Evolutionary conservation across 805 yeast genomes (phyloP), one percentile per base, ranked within the genome.

Genomic region (Helenozyma baotianmanensis): DNA sequence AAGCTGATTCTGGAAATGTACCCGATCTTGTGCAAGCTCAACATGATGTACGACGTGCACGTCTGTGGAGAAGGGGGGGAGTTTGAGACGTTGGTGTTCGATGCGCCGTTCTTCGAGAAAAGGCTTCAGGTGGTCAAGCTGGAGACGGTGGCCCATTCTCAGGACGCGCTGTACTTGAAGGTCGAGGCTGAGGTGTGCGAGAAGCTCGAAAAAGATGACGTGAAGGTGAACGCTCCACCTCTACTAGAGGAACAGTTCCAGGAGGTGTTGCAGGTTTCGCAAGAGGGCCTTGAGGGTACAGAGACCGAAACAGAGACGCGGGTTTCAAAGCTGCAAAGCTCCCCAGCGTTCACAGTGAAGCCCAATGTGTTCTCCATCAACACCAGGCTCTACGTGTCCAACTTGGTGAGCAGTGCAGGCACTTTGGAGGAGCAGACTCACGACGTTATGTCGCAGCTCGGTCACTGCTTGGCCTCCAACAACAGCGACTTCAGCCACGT

Each of bases 51-150:
- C 58, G 95, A 89, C 2, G 84, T 89, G 10, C 96, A 90, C 55
- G 78, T 92, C 0, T 92, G 98, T 62, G 99, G 99, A 10, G 99
- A 92, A 64, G 99, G 99, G 21, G 99, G 99, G 1, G 99, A 92
- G 57, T 92, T 87, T 57, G 99, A 92, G 56, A 82, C 96, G 0
- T 63, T 90, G 45, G 97, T 90, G 2, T 64, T 92, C 18, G 96
- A 92, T 56, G 86, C 94, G 1, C 95, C 96, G 0, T 80, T 86
- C 39, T 92, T 90, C 61, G 62, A 60, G 21, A 64, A 72, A 28
- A 61, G 54, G 32, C 54, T 81, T 27, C 61, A 58, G 7, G 57
- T 82, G 12, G 54, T 46, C 1, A 60, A 68, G 2, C 53, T 53
- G 11, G 50, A 64, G 18, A 54, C 72, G 1, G 58, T 74, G 1